Percentiles rank a stretch among this genome's conserved stretches.
These are phyloP conservation scores for Eimeria maxima DNA, from an alignment of 169 alveolate genomes.

Conservation along the genomic window DNA sequence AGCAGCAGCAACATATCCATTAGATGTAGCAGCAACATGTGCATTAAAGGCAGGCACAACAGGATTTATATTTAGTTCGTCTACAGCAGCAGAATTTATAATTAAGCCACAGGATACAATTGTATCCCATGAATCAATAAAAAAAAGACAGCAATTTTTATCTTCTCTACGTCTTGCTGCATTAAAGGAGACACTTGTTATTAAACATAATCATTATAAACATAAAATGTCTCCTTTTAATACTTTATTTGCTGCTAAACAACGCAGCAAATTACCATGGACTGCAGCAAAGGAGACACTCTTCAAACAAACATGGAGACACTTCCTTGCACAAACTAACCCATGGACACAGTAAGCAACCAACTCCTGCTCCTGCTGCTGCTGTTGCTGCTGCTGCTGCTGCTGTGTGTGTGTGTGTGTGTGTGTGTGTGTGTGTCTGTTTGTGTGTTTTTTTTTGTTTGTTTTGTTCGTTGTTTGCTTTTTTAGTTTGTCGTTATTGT, in stretches of 20 bases:
- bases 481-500: too few species aligned
- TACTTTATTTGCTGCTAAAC: too few species aligned
- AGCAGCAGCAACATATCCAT: neutral
- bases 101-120: neutral
- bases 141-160: neutral
- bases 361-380: too few species aligned
- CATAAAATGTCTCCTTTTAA: neutral
- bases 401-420: too few species aligned
- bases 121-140: neutral
- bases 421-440: too few species aligned
- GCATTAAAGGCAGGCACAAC: neutral
- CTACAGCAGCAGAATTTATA: neutral
- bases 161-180: neutral
- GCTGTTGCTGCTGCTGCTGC: neutral
- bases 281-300: neutral
- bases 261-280: neutral
- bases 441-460: too few species aligned
- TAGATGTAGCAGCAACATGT: neutral
- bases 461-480: too few species aligned
- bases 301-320: neutral
- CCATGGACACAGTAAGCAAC: neutral
- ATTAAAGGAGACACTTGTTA: neutral
- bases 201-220: neutral
- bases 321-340: neutral
- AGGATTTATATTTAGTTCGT: neutral